Base-by-base conservation (phyloP, 352 stramenopile genomes). In the Phytophthora rubi region DNA sequence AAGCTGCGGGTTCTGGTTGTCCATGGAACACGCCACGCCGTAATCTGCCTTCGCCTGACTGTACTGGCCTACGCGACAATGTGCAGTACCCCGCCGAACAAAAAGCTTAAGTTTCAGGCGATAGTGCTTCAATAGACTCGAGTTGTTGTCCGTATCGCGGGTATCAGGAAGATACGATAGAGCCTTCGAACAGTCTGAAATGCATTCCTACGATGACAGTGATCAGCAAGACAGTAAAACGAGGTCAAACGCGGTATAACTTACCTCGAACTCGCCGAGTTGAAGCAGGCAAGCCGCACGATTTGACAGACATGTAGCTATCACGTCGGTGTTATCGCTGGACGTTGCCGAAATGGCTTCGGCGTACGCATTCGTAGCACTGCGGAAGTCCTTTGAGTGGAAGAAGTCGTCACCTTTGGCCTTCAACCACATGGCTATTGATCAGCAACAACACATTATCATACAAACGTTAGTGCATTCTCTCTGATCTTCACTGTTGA, bases 351-450 rank as follows among this genome's bases (percentile, higher is more conserved):
- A 67, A 51, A 93, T 70, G 26, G 86, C 80, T 52, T 95, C 88
- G 10, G 67, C 72, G 63, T 93, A 95, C 2, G 84, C 88, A 53
- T 92, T 94, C 7, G 76, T 73, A 7, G 88, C 88, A 64, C 88
- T 91, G 0, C 71, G 73, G 52, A 82, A 93, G 62, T 95, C 88
- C 9, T 71, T 85, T 2, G 80, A 79, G 33, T 82, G 83, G 42
- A 90, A 94, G 62, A 94, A 95, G 45, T 94, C 88, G 68, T 94
- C 88, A n/a, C 77, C 88, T 66, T 93, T 94, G 0, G 88, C 88
- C 52, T 95, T 95, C n/a, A 95, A 64, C 88, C 88, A 95, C 65
- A 90, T 86, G 7, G 86, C 88, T 95, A 28, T 16, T 18, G 15
- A 64, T 12, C 35, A 35, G 26, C 44, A 32, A 23, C 10, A 35